A percentile compares a stretch with the other conserved stretches of the same genome.
These are phyloP conservation scores for Ophiocordyceps camponoti-rufipedis DNA, from an alignment of 2,329 filamentous ascomycete genomes.

Conservation along the genomic window DNA sequence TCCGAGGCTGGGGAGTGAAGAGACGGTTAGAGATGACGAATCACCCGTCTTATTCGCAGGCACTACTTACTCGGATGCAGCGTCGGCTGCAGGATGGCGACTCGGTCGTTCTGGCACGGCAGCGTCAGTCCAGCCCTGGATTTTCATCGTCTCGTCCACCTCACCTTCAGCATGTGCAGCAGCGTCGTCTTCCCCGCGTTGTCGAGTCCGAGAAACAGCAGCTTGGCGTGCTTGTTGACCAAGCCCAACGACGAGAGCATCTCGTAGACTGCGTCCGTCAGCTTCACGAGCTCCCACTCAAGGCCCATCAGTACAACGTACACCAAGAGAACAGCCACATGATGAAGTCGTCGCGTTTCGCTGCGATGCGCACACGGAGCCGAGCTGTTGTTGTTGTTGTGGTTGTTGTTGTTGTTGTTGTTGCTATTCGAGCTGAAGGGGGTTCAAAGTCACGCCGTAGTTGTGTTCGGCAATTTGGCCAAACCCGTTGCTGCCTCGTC, in stretches of 20 bases:
- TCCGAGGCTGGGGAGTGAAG: conserved; percentile 47
- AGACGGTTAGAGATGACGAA: not conserved
- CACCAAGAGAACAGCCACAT: conserved; percentile 98
- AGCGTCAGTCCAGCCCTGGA: conserved; percentile 6
- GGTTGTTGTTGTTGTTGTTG: not conserved
- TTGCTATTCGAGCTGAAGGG: not conserved
- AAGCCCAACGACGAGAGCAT: conserved; percentile 73
- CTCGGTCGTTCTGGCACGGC: conserved; percentile 59
- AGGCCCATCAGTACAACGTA: conserved; percentile 28
- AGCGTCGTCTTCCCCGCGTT: conserved; percentile 91
- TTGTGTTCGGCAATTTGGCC: conserved; percentile 1
- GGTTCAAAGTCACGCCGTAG: not conserved
- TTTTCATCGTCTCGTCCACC: not conserved
- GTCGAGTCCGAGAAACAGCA: conserved; percentile 82
- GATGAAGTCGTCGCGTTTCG: conserved; percentile 11
- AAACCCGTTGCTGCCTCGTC: conserved; percentile 2
- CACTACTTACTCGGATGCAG: conserved; percentile 64
- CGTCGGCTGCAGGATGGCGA: conserved; percentile 78
- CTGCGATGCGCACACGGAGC: no score
- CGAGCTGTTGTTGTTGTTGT: not conserved
- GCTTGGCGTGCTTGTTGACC: conserved; percentile 90
- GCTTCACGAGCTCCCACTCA: not conserved
- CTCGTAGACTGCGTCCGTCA: conserved; percentile 51
- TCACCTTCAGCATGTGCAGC: conserved; percentile 86
- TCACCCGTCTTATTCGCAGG: not conserved